These are phyloP conservation scores for Endothia cerciana DNA, from an alignment of 2,329 filamentous ascomycete species.

Conservation along the genomic window DNA sequence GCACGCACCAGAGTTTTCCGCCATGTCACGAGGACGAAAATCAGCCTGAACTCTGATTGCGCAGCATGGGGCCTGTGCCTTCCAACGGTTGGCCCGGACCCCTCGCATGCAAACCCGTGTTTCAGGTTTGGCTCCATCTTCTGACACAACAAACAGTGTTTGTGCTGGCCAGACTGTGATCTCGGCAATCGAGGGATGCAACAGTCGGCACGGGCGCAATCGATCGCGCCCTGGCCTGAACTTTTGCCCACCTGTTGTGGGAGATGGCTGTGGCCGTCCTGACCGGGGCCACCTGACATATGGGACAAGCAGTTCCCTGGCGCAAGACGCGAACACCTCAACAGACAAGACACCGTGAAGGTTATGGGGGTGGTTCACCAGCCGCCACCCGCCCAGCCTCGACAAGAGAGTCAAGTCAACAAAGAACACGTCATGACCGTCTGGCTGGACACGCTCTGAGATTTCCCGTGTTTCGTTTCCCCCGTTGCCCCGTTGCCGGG, in stretches of 20 bases:
- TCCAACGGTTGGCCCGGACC: conserved; percentile 8
- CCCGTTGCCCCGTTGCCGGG: conserved; percentile 1
- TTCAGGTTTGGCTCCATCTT: conserved; percentile 17
- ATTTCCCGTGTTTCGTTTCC: conserved; percentile 25
- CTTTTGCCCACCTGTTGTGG: background rate
- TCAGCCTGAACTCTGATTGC: conserved; percentile 3
- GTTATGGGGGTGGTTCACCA: background rate
- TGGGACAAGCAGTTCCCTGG: conserved; percentile 4
- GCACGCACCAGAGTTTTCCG: background rate
- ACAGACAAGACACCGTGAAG: conserved; percentile 10
- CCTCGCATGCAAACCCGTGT: conserved; percentile 13
- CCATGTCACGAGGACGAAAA: background rate
- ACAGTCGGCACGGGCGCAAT: background rate
- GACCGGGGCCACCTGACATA: background rate
- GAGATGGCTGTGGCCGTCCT: background rate
- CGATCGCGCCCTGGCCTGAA: background rate
- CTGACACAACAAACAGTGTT: conserved; percentile 18
- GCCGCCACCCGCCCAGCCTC: background rate
- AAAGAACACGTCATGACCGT: conserved; percentile 19
- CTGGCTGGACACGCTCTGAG: conserved; percentile 13
- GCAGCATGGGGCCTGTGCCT: background rate
- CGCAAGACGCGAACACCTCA: conserved; percentile 9
- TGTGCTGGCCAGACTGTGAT: conserved; percentile 11
- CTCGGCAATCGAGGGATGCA: conserved; percentile 6
- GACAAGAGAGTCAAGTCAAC: conserved; percentile 12